phyloP scores from a whole-genome alignment of 2,329 filamentous ascomycete genomes.

The Colletotrichum chlorophyti region DNA sequence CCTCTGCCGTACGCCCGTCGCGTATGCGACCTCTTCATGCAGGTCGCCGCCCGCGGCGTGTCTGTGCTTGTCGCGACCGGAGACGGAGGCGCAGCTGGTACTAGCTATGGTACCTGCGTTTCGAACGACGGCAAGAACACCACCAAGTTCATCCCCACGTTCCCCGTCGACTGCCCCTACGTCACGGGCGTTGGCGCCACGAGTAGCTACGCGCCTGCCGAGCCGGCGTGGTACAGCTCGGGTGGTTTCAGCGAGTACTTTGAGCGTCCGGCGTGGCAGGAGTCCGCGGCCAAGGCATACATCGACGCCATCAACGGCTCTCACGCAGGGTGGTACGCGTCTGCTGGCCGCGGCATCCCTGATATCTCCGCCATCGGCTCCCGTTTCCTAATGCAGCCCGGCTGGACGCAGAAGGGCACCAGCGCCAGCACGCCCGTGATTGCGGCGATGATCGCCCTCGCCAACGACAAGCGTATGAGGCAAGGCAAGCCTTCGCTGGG shows the following conservation, averaged over 20 bases:
- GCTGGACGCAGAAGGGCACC: conserved; percentile 34
- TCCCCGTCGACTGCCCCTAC: conserved; percentile 52
- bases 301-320: conserved; percentile 47
- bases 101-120: conserved; percentile 42
- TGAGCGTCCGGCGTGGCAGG: conserved; percentile 48
- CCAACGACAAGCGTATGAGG: conserved; percentile 50
- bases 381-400: conserved; percentile 50
- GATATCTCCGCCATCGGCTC: conserved; percentile 56
- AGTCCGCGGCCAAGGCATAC: conserved; percentile 43
- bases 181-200: conserved; percentile 39
- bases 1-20: conserved; percentile 37
- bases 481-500: conserved; percentile 44
- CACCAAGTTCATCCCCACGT: conserved; percentile 58
- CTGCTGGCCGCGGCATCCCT: conserved; percentile 51
- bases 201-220: conserved; percentile 39
- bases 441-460: conserved; percentile 48
- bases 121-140: conserved; percentile 63
- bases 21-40: conserved; percentile 40
- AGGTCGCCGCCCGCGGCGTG: conserved; percentile 39
- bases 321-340: conserved; percentile 52
- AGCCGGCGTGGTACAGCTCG: conserved; percentile 42
- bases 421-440: conserved; percentile 49
- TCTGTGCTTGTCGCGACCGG: conserved; percentile 37
- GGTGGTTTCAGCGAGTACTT: conserved; percentile 58
- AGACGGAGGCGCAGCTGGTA: conserved; percentile 35